Evolutionary conservation across 805 yeast genomes (phyloP).

Genomic region (Sungouiozyma ichnusensis): DNA sequence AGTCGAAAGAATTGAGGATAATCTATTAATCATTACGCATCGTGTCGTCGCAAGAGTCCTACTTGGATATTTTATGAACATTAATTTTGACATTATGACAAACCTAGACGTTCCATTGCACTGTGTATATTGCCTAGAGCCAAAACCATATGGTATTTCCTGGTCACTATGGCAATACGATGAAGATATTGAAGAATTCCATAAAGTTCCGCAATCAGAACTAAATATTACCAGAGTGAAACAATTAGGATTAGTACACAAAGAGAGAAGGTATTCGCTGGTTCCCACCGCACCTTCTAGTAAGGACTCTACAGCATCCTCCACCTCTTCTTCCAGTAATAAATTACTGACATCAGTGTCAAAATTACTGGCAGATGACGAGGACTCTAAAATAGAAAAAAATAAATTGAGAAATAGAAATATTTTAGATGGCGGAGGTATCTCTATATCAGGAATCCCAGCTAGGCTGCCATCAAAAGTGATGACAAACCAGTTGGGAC

Average conservation of each 20-base stretch:
- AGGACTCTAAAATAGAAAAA: background rate
- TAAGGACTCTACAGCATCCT: conserved; percentile 2
- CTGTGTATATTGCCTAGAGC: conserved; percentile 80
- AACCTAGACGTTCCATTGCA: conserved; percentile 90
- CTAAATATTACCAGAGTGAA: conserved; percentile 41
- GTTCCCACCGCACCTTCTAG: conserved; percentile 62
- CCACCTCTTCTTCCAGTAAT: background rate
- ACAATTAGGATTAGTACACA: conserved; percentile 57
- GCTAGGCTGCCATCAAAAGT: background rate
- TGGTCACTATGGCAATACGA: conserved; percentile 85
- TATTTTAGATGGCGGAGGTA: background rate
- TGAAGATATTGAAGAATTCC: conserved; percentile 68
- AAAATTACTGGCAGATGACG: background rate
- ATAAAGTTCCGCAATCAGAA: conserved; percentile 41
- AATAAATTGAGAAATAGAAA: background rate
- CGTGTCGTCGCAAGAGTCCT: conserved; percentile 84
- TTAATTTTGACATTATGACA: conserved; percentile 69
- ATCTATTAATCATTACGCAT: conserved; percentile 73
- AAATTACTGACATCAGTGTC: background rate
- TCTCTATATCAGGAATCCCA: background rate
- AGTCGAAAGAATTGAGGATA: conserved; percentile 83
- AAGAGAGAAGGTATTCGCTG: conserved; percentile 60
- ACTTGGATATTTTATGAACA: conserved; percentile 79
- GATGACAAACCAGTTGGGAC: background rate
- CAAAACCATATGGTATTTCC: conserved; percentile 91